Percentiles rank a stretch among this genome's conserved stretches.
Evolutionary conservation across 306 rosid species (phyloP).

Genomic region (Vigna nakashimae): DNA sequence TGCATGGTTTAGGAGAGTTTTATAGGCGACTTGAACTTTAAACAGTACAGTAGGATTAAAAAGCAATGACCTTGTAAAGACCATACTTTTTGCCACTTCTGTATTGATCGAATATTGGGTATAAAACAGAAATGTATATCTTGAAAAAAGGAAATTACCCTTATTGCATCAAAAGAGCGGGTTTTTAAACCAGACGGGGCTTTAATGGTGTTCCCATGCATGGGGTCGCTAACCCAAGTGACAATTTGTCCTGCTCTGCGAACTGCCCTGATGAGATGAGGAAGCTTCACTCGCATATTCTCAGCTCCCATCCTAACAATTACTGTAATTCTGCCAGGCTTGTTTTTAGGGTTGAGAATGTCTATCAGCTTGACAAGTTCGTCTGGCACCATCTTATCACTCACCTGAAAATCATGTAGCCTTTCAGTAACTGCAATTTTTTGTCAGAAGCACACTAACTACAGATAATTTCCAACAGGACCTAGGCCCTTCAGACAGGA

Average conservation of each 20-base stretch:
- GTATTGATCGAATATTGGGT: background rate
- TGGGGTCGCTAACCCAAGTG: constrained; percentile 71
- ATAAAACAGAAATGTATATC: background rate
- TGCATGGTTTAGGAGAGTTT: constrained; percentile 2
- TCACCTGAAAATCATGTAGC: constrained; percentile 53
- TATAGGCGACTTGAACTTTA: no score
- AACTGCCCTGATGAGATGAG: constrained; percentile 63
- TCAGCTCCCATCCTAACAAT: constrained; percentile 69
- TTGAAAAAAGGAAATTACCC: constrained; percentile 50
- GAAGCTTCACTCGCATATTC: constrained; percentile 66
- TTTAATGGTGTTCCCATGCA: constrained; percentile 67
- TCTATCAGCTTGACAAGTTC: constrained; percentile 60
- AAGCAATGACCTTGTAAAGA: constrained; percentile 22
- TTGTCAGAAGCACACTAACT: background rate
- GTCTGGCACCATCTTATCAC: constrained; percentile 63
- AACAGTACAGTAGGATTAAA: background rate
- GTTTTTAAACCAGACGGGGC: constrained; percentile 70
- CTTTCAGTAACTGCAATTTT: constrained; percentile 23
- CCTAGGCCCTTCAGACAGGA: constrained; percentile 24
- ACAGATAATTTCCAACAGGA: constrained; percentile 16
- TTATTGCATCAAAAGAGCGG: constrained; percentile 60
- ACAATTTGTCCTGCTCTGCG: constrained; percentile 63
- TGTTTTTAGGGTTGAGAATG: constrained; percentile 61
- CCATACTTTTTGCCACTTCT: constrained; percentile 27
- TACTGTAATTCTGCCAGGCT: constrained; percentile 63